Evolutionary conservation across 2,329 filamentous ascomycete species (phyloP).

Genomic region (Cadophora sp.): DNA sequence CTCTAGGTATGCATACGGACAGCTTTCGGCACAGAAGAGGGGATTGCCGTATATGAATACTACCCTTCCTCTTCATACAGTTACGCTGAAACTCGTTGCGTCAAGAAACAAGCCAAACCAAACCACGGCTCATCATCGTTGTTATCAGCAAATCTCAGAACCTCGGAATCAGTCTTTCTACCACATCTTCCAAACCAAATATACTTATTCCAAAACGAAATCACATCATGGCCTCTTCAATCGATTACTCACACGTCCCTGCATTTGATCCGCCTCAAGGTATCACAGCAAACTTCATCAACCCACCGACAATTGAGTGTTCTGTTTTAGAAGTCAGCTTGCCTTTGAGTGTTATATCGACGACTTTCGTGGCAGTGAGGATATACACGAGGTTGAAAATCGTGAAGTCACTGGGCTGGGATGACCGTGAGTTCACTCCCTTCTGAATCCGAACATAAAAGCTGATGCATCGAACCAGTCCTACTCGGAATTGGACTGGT

Average conservation of each 20-base stretch:
- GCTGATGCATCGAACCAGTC: background rate
- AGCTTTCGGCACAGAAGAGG: background rate
- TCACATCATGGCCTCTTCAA: background rate
- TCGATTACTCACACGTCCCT: constrained; percentile 1
- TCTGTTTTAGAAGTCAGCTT: constrained; percentile 1
- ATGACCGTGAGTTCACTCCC: constrained; percentile 1
- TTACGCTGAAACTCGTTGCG: no score
- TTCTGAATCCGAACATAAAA: no score
- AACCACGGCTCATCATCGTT: background rate
- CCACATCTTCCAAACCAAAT: background rate
- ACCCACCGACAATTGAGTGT: background rate
- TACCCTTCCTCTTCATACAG: background rate
- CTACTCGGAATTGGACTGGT: background rate
- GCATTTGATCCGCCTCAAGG: background rate
- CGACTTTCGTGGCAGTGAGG: background rate
- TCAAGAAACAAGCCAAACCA: background rate
- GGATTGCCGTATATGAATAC: background rate
- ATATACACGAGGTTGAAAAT: constrained; percentile 9
- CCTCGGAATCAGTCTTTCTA: background rate
- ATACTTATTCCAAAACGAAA: background rate
- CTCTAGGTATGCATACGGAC: background rate
- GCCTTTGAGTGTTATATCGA: constrained; percentile 3
- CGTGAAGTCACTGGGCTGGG: background rate
- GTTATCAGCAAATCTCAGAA: background rate
- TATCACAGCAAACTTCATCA: background rate